Evolutionary conservation across 805 yeast species (phyloP).

Genomic region (Cyberlindnera xylosilytica): DNA sequence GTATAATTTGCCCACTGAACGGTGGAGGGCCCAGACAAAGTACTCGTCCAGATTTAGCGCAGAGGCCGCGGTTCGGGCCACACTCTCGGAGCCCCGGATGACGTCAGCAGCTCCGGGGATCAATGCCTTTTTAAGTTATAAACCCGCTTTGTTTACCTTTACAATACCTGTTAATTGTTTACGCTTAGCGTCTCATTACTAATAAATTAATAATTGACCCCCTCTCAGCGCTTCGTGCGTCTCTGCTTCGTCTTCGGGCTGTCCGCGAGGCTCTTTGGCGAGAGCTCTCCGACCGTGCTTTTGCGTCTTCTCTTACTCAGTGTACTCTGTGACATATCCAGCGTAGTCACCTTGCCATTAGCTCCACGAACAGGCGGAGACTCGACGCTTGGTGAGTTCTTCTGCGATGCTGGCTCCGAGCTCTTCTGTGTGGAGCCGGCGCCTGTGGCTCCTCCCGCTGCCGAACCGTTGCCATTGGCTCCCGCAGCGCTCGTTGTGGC

Average conservation of each 20-base stretch:
- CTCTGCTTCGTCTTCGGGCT: slow-evolving; percentile 12
- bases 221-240: background rate
- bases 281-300: slow-evolving; percentile 22
- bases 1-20: no score
- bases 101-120: no score
- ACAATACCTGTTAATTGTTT: background rate
- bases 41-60: no score
- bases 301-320: slow-evolving; percentile 34
- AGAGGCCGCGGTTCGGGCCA: no score
- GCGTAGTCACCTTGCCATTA: slow-evolving; percentile 19
- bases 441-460: background rate
- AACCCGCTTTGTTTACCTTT: no score
- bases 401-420: slow-evolving; percentile 3
- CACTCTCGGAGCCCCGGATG: no score
- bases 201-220: no score
- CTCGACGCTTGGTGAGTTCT: slow-evolving; percentile 10
- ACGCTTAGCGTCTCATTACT: no score
- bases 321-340: slow-evolving; percentile 34
- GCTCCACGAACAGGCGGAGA: slow-evolving; percentile 5
- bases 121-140: no score
- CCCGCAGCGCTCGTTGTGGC: background rate
- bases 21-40: no score
- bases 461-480: background rate
- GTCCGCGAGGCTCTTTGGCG: slow-evolving; percentile 23
- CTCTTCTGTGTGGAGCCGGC: slow-evolving; percentile 5